These are phyloP conservation scores for Populus hybrid DNA, from an alignment of 441 rosid genomes.

Conservation along the genomic window DNA sequence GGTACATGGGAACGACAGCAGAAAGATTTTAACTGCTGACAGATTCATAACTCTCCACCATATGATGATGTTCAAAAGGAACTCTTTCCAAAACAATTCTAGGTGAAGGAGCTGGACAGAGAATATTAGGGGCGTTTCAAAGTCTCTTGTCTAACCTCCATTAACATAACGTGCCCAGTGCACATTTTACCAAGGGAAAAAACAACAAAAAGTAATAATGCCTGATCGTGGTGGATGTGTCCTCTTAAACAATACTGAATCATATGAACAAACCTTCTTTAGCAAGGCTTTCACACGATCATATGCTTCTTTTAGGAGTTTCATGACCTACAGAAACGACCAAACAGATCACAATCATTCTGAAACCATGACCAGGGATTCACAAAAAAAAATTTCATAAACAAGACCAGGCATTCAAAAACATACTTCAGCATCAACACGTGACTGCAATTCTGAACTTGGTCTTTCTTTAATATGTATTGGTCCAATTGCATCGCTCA, in stretches of 20 bases:
- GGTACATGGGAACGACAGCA: neutral
- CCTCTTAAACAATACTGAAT: neutral
- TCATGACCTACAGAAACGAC: slow-evolving; percentile 70
- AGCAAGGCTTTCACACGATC: slow-evolving; percentile 79
- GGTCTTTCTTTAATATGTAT: slow-evolving; percentile 92
- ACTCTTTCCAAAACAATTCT: neutral
- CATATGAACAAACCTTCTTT: slow-evolving; percentile 56
- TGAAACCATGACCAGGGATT: neutral
- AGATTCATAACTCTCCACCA: neutral
- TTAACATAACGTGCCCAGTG: neutral
- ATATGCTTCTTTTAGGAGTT: slow-evolving; percentile 89
- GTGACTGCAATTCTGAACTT: slow-evolving; percentile 96
- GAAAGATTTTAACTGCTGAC: neutral
- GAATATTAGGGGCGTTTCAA: neutral
- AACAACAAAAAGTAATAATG: neutral
- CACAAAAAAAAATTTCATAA: neutral
- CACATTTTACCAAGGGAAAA: neutral
- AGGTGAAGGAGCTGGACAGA: neutral
- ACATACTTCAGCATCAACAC: slow-evolving; percentile 85
- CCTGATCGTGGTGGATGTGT: neutral
- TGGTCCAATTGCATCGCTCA: slow-evolving; percentile 93
- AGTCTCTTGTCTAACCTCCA: neutral
- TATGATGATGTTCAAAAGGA: neutral
- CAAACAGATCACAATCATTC: slow-evolving; percentile 15
- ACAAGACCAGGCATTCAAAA: slow-evolving; percentile 7